These are phyloP conservation scores for Psilocybe tampanensis DNA, from an alignment of 768 basidiomycete species.

Conservation along the genomic window DNA sequence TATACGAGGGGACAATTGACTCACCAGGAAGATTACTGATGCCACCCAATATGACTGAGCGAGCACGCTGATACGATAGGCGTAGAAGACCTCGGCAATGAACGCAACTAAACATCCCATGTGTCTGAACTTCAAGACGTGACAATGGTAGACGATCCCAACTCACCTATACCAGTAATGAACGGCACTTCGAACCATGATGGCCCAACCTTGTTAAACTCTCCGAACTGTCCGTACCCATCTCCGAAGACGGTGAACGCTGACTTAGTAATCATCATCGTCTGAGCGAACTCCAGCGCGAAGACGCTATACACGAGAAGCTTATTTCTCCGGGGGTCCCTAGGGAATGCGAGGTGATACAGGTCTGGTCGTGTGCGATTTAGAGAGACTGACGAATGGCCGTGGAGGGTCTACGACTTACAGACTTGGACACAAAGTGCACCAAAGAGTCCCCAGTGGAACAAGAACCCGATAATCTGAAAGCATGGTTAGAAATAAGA, in stretches of 20 bases:
- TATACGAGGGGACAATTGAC: neutral
- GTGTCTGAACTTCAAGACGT: no score
- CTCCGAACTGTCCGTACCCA: slow-evolving; percentile 26
- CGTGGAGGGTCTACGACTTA: slow-evolving; percentile 7
- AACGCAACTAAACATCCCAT: no score
- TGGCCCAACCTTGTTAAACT: slow-evolving; percentile 19
- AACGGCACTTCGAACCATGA: slow-evolving; percentile 29
- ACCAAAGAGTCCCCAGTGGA: slow-evolving; percentile 22
- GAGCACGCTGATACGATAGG: slow-evolving; percentile 15
- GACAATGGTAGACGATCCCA: no score
- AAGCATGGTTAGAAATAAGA: no score
- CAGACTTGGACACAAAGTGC: slow-evolving; percentile 24
- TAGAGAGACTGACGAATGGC: neutral
- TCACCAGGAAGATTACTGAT: slow-evolving; percentile 6
- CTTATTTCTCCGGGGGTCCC: slow-evolving; percentile 23
- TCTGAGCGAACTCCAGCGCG: slow-evolving; percentile 21
- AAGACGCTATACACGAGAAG: slow-evolving; percentile 20
- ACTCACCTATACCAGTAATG: slow-evolving; percentile 23
- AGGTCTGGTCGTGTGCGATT: slow-evolving; percentile 19
- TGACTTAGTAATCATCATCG: slow-evolving; percentile 22
- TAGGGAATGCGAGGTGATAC: slow-evolving; percentile 30
- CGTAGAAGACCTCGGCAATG: slow-evolving; percentile 23
- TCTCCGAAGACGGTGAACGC: slow-evolving; percentile 26
- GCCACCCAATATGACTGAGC: slow-evolving; percentile 13
- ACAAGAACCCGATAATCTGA: slow-evolving; percentile 20